phyloP scores from a whole-genome alignment of 2,329 filamentous ascomycete genomes.

The Aureobasidium mangrovei region DNA sequence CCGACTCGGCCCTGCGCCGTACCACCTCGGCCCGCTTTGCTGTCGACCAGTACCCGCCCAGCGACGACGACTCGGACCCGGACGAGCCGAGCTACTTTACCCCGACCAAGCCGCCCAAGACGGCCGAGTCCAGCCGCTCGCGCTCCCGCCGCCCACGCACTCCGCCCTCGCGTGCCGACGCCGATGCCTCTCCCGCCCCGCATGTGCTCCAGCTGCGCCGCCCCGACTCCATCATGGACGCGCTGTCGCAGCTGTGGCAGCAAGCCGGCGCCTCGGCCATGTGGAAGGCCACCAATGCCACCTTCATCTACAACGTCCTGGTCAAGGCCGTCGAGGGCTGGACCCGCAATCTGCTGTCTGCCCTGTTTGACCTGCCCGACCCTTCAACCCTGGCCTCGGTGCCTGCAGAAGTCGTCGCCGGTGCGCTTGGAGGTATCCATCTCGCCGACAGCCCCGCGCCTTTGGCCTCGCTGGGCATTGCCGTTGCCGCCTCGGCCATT shows the following conservation, averaged over 20 bases:
- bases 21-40: constrained; percentile 5
- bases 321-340: constrained; percentile 85
- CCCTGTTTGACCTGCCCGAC: constrained; percentile 83
- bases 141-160: constrained; percentile 30
- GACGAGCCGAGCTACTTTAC: constrained; percentile 69
- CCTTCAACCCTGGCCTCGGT: constrained; percentile 50
- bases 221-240: constrained; percentile 74
- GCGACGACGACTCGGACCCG: constrained; percentile 65
- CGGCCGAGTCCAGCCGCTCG: constrained; percentile 26
- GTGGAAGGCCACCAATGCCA: constrained; percentile 88
- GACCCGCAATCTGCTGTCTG: constrained; percentile 81
- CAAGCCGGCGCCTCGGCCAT: constrained; percentile 85
- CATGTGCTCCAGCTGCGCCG: constrained; percentile 64
- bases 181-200: constrained; percentile 29
- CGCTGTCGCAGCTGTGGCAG: constrained; percentile 78
- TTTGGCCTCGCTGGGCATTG: constrained; percentile 68
- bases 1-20: neutral
- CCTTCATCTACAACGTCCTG: constrained; percentile 82
- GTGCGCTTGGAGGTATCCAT: constrained; percentile 57
- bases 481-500: constrained; percentile 54
- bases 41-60: constrained; percentile 6
- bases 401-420: constrained; percentile 38
- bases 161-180: constrained; percentile 34
- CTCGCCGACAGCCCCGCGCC: constrained; percentile 76
- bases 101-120: constrained; percentile 48